Base-by-base conservation (phyloP, 176 grass and related monocot genomes). In the Dactylis glomerata region DNA sequence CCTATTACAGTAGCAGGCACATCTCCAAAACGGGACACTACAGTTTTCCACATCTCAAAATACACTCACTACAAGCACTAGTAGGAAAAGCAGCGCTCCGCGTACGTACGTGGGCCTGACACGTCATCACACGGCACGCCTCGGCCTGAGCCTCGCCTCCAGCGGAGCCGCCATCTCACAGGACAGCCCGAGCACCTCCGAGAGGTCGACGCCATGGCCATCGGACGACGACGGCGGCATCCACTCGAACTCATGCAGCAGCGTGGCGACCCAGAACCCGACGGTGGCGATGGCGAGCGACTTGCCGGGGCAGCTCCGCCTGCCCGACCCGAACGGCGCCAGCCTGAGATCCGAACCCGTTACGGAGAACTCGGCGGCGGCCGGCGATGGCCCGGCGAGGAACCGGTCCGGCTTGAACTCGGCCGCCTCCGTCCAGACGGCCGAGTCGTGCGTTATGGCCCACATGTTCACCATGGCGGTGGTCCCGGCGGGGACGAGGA, bases 391-490 rank as follows among this genome's bases (percentile, higher is more conserved):
- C 17, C 58, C 38, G 4, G 65, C 83, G 2, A 77, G 0, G 59
- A 94, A 97, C 49, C 94, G 57, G 0, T 87, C 82, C 0, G 94
- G 94, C 4, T 51, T 82, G 83, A 94, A 94, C 87, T 81, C 82
- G 1, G 30, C 3, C 16, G 94, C 85, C 8, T 88, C 49, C 0
- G 41, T 0, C 94, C 94, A 97, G 0, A 97, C 58, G 55, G 38
- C 3, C 0, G 87, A 82, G 76, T 97, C 91, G 2, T 83, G 91
- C 13, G 94, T 84, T 10, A 97, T 97, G 79, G 91, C 94, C 94
- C 94, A 97, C 94, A 97, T 97, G 89, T 97, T 97, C 11, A 97
- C 94, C 89, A 97, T 92, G 28, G 89, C 92, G 8, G 89, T 94
- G 47, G 94, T 97, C 5, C 94, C 94, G 0, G 85, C 82, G 5